Base-by-base conservation (phyloP, 176 grass and related monocot species). In the Ananas comosus region DNA sequence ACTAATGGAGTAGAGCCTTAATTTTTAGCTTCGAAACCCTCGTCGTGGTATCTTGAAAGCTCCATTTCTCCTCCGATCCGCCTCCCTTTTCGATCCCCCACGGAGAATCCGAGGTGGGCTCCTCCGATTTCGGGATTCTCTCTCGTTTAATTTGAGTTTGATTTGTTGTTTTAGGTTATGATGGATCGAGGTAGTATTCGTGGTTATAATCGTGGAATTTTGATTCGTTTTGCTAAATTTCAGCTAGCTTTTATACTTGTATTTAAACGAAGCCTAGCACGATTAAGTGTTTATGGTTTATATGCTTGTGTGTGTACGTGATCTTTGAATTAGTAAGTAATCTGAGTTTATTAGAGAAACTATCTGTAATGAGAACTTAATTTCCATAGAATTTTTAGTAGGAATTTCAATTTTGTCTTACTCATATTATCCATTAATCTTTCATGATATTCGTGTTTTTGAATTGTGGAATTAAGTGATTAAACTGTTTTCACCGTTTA, bases 61-160 rank as follows among this genome's bases (percentile, higher is more conserved):
- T 61, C 56, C 56, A 10, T 61, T 61, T 61, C 56, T 61, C 21
- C 56, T 22, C 56, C 56, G 56, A 61, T 61, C 10, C 56, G 56
- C 56, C 21, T n/a, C 16, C 56, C 56, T 22, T 19, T n/a, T 22
- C 56, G n/a, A 61, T 61, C 56, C n/a, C 56, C 9, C 9, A 16
- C 9, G 56, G 56, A 61, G 56, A 61, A 61, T 9, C 10, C 56
- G n/a, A 61, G 56, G 56, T 61, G 56, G 22, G 56, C 56, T 16
- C 17, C 9, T 61, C 4, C 17, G 13, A 61, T 61, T 21, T 61
- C 1, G 56, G 17, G 56, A 61, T 61, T 61, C 1, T 2, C 4
- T 9, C 56, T 9, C 8, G 12, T 61, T 22, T 61, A 10, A 18
- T 9, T 61, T 57, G 13, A 61, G 56, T 61, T 61, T 13, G 56